Base-by-base conservation (phyloP, 495 filamentous ascomycete species). In the Pyronema domesticum region DNA sequence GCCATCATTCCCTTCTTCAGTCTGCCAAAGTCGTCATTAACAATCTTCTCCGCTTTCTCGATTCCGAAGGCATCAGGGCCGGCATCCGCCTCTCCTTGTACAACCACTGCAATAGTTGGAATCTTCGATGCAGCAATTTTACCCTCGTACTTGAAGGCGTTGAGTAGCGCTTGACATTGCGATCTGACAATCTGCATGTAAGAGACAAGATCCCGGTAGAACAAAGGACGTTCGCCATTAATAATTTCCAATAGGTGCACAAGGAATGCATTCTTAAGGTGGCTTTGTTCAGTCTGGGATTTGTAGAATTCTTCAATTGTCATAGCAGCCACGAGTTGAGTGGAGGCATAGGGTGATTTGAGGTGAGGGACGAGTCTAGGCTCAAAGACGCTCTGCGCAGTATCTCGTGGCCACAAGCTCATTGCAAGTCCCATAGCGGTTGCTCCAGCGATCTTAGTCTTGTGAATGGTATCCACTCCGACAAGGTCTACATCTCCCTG, bases 401-500 rank as follows among this genome's bases (percentile, higher is more conserved):
- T 64, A 23, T 69, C 63, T 37, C 67, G 52, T 11, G 80, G 78
- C 60, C 83, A 75, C 34, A 75, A 57, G 33, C 78, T 74, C 70
- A 89, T 84, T 34, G 81, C 72, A 55, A 78, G 73, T 33, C 89
- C 91, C 59, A 95, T 76, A 11, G 91, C 93, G 63, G 75, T 77
- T 15, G 88, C 83, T 6, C 88, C 85, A 62, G 79, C 83, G 37
- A 94, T 81, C 66, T 88, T 87, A 6, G 89, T 94, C 59, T 89
- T 78, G 53, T 95, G 75, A 61, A 98, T 76, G 4, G 80, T 81
- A 53, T 98, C 93, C 48, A 81, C 72, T 45, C 93, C 89, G 30
- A 96, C 88, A 42, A 98, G 71, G 60, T 98, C 91, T 51, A 95
- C 81, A 63, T 98, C 91, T 43, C 91, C 91, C 61, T 87, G 84